Conservation (phyloP, 805 yeast species). For the Ascoidea tarda region DNA sequence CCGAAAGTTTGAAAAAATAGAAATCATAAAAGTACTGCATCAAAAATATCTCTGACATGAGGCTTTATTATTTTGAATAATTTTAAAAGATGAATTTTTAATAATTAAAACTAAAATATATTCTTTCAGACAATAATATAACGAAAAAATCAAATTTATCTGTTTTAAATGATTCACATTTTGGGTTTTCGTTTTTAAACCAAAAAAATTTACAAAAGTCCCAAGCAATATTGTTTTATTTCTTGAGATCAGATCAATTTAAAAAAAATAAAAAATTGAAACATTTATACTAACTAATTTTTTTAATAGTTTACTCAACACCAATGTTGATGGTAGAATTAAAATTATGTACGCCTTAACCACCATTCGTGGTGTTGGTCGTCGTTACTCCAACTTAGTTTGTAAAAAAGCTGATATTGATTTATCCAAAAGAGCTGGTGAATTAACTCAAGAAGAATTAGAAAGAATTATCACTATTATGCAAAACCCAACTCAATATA, state of each 20-base stretch:
- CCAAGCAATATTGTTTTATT: neutral
- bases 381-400: conserved; percentile 99
- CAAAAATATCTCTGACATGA: too few relatives aligned
- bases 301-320: conserved; percentile 83
- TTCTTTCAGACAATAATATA: too few relatives aligned
- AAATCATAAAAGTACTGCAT: too few relatives aligned
- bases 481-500: conserved; percentile 99
- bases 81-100: too few relatives aligned
- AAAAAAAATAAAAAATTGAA: conserved; percentile 12
- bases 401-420: conserved; percentile 99
- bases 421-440: conserved; percentile 99
- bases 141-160: too few relatives aligned
- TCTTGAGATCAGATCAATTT: neutral
- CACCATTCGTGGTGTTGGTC: conserved; percentile 99
- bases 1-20: too few relatives aligned
- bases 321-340: conserved; percentile 99
- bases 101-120: too few relatives aligned
- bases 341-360: conserved; percentile 99
- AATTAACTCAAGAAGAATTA: conserved; percentile 99
- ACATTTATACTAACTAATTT: too few relatives aligned
- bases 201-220: too few relatives aligned
- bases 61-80: too few relatives aligned
- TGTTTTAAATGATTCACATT: neutral
- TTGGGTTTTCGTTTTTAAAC: neutral
- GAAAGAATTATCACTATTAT: conserved; percentile 99